phyloP scores from a whole-genome alignment of 2,329 filamentous ascomycete species.

The Trichoderma breve region DNA sequence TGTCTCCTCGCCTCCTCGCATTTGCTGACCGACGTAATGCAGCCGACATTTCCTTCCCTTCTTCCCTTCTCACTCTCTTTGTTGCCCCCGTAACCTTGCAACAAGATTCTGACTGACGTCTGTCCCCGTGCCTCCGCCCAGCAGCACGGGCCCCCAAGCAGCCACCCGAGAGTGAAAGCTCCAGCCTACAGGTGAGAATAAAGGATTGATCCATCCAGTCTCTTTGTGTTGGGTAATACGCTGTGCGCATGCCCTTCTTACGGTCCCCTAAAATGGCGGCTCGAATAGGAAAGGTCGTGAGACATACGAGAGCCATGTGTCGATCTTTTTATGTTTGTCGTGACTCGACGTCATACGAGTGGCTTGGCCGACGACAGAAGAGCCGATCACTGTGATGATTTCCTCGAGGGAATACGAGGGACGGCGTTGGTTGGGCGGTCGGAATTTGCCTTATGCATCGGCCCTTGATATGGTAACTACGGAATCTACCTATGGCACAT shows the following conservation, averaged over 20 bases:
- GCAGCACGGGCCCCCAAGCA: conserved; percentile 3
- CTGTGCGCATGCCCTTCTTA: background rate
- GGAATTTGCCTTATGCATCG: background rate
- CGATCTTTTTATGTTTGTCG: background rate
- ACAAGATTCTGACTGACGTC: conserved; percentile 9
- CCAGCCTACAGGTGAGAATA: too few relatives aligned
- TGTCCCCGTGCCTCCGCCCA: background rate
- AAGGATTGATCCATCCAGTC: background rate
- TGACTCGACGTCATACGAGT: background rate
- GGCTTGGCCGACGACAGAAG: conserved; percentile 4
- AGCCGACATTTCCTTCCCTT: background rate
- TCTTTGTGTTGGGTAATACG: background rate
- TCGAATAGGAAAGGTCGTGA: background rate
- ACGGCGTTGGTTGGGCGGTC: background rate
- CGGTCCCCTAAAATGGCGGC: background rate
- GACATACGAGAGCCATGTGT: conserved; percentile 5
- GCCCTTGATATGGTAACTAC: background rate
- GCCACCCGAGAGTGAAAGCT: background rate
- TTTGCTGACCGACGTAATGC: conserved; percentile 15
- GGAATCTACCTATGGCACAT: background rate
- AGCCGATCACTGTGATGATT: background rate
- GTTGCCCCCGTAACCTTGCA: background rate
- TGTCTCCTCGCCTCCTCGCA: background rate
- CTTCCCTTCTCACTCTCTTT: background rate
- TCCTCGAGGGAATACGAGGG: background rate